Conservation (phyloP, 2,329 filamentous ascomycete species). For the Ascochyta koolunga region DNA sequence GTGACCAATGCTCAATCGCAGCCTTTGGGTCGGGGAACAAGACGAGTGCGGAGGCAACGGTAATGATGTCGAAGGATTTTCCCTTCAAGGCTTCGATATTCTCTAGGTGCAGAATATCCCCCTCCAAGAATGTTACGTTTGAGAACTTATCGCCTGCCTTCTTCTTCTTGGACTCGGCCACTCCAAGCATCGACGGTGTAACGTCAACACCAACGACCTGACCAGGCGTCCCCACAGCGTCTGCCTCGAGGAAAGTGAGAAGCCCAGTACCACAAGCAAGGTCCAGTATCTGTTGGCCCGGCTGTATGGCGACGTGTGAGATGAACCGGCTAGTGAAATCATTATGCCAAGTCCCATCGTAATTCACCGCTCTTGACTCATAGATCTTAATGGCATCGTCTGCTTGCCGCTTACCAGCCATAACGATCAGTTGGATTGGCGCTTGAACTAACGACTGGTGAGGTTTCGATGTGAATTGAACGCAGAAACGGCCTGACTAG, state of each 20-base stretch:
- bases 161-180: slow-evolving; percentile 42
- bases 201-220: slow-evolving; percentile 52
- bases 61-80: slow-evolving; percentile 45
- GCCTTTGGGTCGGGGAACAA: slow-evolving; percentile 47
- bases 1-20: slow-evolving; percentile 47
- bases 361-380: slow-evolving; percentile 42
- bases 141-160: slow-evolving; percentile 33
- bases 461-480: not conserved
- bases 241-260: slow-evolving; percentile 47
- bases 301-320: slow-evolving; percentile 36
- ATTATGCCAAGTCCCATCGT: slow-evolving; percentile 52
- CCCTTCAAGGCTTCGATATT: slow-evolving; percentile 31
- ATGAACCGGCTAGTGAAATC: slow-evolving; percentile 49
- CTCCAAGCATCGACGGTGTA: slow-evolving; percentile 48
- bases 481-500: not conserved
- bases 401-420: slow-evolving; percentile 27
- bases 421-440: slow-evolving; percentile 15
- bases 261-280: slow-evolving; percentile 56
- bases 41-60: slow-evolving; percentile 50
- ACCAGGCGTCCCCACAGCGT: slow-evolving; percentile 48
- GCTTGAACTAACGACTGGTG: not conserved
- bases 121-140: slow-evolving; percentile 45
- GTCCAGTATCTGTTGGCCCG: slow-evolving; percentile 52
- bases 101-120: slow-evolving; percentile 48
- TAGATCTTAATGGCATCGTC: slow-evolving; percentile 44